Conservation (phyloP, 2,329 filamentous ascomycete genomes). For the Epichloe amarillans region DNA sequence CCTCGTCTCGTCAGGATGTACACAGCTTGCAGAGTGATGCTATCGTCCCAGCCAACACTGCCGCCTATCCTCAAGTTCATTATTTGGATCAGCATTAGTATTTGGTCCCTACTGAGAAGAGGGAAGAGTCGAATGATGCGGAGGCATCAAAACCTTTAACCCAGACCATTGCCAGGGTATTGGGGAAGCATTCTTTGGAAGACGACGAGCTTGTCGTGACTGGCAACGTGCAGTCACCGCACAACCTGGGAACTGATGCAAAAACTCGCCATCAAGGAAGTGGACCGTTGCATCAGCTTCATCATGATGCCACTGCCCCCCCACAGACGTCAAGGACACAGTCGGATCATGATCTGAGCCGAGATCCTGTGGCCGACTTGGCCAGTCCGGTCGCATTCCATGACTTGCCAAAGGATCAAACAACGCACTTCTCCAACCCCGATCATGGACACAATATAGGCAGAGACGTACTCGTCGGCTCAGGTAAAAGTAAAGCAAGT, state of each 20-base stretch:
- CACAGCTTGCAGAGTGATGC: neutral
- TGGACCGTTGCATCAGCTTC: constrained; percentile 3
- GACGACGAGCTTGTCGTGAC: constrained; percentile 5
- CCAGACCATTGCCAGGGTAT: constrained; percentile 1
- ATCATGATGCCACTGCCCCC: constrained; percentile 3
- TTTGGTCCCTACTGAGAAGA: constrained; percentile 6
- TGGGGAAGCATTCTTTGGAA: constrained; percentile 5
- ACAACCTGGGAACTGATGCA: constrained; percentile 6
- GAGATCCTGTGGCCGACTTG: constrained; percentile 2
- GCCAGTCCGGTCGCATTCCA: neutral
- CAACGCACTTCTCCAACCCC: neutral
- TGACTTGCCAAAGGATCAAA: constrained; percentile 1
- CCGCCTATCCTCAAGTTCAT: constrained; percentile 4
- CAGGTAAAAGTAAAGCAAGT: neutral
- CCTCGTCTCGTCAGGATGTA: neutral
- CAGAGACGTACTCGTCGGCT: constrained; percentile 2
- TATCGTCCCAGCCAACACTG: neutral
- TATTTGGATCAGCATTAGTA: constrained; percentile 8
- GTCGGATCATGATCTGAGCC: constrained; percentile 5
- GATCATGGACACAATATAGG: constrained; percentile 4
- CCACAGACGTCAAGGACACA: neutral
- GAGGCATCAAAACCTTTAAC: neutral
- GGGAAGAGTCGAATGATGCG: neutral
- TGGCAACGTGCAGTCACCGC: neutral
- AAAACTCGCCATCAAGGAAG: neutral